These are phyloP conservation scores for Cryptosporidium viatorum DNA, from an alignment of 169 alveolate genomes.

Conservation along the genomic window DNA sequence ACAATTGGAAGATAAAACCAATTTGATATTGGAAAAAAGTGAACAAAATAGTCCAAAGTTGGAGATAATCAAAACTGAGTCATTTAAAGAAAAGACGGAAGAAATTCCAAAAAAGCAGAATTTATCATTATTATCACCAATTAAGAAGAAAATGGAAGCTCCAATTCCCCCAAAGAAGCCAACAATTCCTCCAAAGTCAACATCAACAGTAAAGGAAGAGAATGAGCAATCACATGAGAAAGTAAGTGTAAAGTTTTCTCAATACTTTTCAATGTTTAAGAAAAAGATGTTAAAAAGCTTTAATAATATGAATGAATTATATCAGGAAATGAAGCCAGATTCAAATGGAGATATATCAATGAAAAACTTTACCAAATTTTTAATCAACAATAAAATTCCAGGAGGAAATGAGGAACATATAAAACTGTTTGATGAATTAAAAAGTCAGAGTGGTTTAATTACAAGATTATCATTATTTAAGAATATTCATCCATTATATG, in stretches of 20 bases:
- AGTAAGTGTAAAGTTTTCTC: constrained; percentile 60
- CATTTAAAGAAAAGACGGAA: background rate
- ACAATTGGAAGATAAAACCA: constrained; percentile 48
- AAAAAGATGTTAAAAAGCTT: constrained; percentile 32
- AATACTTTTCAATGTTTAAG: constrained; percentile 39
- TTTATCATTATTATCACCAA: background rate
- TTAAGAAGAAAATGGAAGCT: background rate
- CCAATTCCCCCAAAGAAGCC: constrained; percentile 30
- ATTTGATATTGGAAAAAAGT: constrained; percentile 34
- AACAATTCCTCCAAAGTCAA: background rate
- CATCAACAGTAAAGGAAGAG: background rate
- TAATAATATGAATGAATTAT: background rate
- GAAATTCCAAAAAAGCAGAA: background rate
- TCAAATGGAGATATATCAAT: constrained; percentile 30
- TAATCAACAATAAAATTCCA: constrained; percentile 35
- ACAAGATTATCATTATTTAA: constrained; percentile 51
- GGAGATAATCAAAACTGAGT: background rate
- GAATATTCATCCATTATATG: constrained; percentile 41
- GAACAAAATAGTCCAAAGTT: constrained; percentile 23
- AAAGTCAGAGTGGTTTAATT: constrained; percentile 11
- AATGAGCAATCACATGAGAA: constrained; percentile 14
- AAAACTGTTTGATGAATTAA: constrained; percentile 39
- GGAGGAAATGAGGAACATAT: constrained; percentile 50
- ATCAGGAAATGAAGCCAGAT: constrained; percentile 45
- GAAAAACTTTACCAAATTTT: constrained; percentile 6